Conservation (phyloP, 1,284 basidiomycete species). For the Neotropicomus parvogracilis region DNA sequence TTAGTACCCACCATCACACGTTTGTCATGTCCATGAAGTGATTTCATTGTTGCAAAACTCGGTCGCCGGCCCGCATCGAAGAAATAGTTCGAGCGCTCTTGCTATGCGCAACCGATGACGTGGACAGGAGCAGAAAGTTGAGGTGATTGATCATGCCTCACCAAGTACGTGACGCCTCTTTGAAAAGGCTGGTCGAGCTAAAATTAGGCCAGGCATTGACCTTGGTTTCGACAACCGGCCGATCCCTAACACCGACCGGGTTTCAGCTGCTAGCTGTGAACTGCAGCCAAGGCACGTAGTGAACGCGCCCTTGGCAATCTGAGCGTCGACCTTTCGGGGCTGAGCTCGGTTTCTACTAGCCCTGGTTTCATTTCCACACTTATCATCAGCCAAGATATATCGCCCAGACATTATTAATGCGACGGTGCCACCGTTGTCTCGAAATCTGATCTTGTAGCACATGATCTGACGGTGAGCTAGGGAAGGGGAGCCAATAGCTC, state of each 20-base stretch:
- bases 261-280: constrained; percentile 6
- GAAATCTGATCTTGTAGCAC: too few relatives aligned
- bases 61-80: constrained; percentile 71
- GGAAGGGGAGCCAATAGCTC: too few relatives aligned
- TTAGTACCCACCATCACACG: constrained; percentile 7
- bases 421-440: too few relatives aligned
- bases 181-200: background rate
- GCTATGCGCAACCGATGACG: constrained; percentile 52
- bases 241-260: constrained; percentile 2
- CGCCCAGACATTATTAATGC: too few relatives aligned
- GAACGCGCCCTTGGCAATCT: too few relatives aligned
- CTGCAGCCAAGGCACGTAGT: background rate
- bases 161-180: constrained; percentile 48
- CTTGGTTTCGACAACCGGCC: constrained; percentile 71
- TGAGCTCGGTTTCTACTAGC: too few relatives aligned
- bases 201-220: constrained; percentile 46
- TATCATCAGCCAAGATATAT: too few relatives aligned
- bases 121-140: constrained; percentile 66
- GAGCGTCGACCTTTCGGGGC: too few relatives aligned
- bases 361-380: too few relatives aligned
- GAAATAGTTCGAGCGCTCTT: constrained; percentile 60
- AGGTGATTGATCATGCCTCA: constrained; percentile 60
- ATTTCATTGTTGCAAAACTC: constrained; percentile 61
- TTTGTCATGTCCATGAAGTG: constrained; percentile 2
- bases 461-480: too few relatives aligned